Evolutionary conservation across 306 rosid species (phyloP).

Genomic region (Inga leiocalycina): DNA sequence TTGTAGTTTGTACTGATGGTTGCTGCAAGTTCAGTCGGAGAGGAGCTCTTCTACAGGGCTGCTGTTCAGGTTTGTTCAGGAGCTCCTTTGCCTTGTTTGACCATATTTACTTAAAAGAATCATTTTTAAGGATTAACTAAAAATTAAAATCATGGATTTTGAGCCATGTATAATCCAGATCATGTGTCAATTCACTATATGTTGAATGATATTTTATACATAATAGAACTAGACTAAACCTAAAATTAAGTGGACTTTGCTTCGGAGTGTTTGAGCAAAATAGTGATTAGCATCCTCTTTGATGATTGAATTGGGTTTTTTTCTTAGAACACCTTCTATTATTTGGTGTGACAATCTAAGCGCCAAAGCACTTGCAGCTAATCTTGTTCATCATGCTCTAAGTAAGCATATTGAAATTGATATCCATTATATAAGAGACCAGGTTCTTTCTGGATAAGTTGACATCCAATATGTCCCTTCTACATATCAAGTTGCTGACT

Average conservation of each 20-base stretch:
- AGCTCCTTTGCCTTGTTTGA: constrained; percentile 21
- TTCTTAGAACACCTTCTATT: no score
- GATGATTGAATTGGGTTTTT: no score
- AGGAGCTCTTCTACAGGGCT: constrained; percentile 97
- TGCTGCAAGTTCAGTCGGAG: constrained; percentile 98
- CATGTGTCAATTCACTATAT: not conserved
- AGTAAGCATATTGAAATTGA: no score
- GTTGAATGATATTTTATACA: no score
- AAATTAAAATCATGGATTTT: not conserved
- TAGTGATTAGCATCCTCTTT: no score
- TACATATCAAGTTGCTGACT: no score
- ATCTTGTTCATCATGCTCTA: no score
- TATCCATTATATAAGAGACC: no score
- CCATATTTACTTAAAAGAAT: constrained; percentile 12
- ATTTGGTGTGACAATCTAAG: no score
- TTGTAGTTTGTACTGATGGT: constrained; percentile 86
- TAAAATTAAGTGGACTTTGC: constrained; percentile 2
- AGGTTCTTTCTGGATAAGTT: no score
- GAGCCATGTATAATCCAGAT: not conserved
- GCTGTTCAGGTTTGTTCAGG: constrained; percentile 88
- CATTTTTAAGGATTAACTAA: not conserved
- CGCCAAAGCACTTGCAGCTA: no score
- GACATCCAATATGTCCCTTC: no score
- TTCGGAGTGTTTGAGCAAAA: not conserved
- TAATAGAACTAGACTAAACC: not conserved